Evolutionary conservation across 116 monocot genomes (phyloP), one percentile per base, ranked within the genome.

Genomic region (Papilionanthe hybrid): DNA sequence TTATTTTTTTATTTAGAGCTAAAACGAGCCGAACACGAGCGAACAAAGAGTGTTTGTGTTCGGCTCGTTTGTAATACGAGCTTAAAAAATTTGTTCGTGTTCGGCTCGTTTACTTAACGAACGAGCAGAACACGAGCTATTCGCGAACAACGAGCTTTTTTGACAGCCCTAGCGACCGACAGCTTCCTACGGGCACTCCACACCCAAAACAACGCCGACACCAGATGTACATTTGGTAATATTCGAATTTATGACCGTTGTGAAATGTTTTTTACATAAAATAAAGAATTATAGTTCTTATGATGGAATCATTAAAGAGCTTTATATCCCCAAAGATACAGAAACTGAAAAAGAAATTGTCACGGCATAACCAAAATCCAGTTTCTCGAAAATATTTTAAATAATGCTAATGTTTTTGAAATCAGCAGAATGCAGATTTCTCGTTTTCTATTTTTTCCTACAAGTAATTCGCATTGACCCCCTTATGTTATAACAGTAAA

Each of bases 371-470:
- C 28, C n/a, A n/a, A n/a, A n/a, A n/a, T n/a, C n/a, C n/a, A n/a
- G n/a, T n/a, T n/a, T n/a, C n/a, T n/a, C n/a, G 67, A 49, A 86
- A 82, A 86, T 65, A 77, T 81, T 81, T 82, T 99, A 66, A 95
- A 99, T 93, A 90, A 82, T 42, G 87, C 86, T 32, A 92, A 90
- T 81, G 82, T 99, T 82, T 84, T 99, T 41, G 93, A 82, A 84
- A 95, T 95, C 78, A 95, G 88, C 72, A 93, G 99, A 63, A 89
- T 99, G 85, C 99, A 99, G 79, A 87, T 99, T 84, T 99, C 99
- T 28, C 87, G 93, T 28, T 88, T 99, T 78, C 99, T 95, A 42
- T 74, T 93, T 49, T 22, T 80, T 65, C n/a, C 56, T 72, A 42
- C 82, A 71, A 76, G 74, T 75, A 85, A 75, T 83, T 68, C 71